These are phyloP conservation scores for Pythium apleroticum DNA, from an alignment of 352 stramenopile species.

Conservation along the genomic window DNA sequence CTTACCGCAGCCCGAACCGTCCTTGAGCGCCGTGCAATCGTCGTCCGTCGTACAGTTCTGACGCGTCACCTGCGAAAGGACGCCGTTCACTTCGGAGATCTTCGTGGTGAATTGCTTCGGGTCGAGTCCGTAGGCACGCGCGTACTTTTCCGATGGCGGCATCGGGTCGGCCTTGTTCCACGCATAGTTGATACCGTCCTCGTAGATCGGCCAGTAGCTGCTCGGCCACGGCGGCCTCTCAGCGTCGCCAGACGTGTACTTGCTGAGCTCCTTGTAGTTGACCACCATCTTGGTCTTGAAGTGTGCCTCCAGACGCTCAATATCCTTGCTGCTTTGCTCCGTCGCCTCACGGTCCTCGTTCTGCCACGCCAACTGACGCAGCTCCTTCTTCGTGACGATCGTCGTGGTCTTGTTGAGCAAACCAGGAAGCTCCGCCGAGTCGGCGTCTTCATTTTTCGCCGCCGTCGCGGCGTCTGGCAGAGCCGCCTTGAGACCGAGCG, in stretches of 20 bases:
- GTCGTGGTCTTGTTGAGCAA: slow-evolving; percentile 24
- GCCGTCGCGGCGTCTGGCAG: slow-evolving; percentile 5
- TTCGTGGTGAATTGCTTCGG: slow-evolving; percentile 13
- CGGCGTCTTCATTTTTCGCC: slow-evolving; percentile 1
- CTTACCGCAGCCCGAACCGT: slow-evolving; percentile 17
- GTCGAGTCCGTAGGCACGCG: slow-evolving; percentile 19
- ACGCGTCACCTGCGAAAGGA: slow-evolving; percentile 13
- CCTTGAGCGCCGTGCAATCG: slow-evolving; percentile 17
- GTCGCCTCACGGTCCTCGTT: slow-evolving; percentile 15
- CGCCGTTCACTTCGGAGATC: slow-evolving; percentile 17
- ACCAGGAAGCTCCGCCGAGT: slow-evolving; percentile 13
- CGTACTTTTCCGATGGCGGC: slow-evolving; percentile 25
- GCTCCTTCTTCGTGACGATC: slow-evolving; percentile 7
- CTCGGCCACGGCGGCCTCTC: slow-evolving; percentile 13
- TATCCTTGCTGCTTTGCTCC: slow-evolving; percentile 13
- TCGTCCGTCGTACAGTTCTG: slow-evolving; percentile 4
- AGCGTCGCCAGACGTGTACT: slow-evolving; percentile 7
- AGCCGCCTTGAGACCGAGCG: slow-evolving; percentile 15
- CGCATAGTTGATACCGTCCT: slow-evolving; percentile 27
- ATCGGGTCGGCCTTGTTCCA: slow-evolving; percentile 15
- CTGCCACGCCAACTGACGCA: background rate
- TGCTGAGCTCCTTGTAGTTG: slow-evolving; percentile 20
- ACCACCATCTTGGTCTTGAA: slow-evolving; percentile 15
- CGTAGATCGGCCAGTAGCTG: slow-evolving; percentile 28
- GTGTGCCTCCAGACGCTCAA: slow-evolving; percentile 14